These are phyloP conservation scores for Coemansia sp. DNA, from an alignment of 192 early-diverging fungal genomes.

Conservation along the genomic window DNA sequence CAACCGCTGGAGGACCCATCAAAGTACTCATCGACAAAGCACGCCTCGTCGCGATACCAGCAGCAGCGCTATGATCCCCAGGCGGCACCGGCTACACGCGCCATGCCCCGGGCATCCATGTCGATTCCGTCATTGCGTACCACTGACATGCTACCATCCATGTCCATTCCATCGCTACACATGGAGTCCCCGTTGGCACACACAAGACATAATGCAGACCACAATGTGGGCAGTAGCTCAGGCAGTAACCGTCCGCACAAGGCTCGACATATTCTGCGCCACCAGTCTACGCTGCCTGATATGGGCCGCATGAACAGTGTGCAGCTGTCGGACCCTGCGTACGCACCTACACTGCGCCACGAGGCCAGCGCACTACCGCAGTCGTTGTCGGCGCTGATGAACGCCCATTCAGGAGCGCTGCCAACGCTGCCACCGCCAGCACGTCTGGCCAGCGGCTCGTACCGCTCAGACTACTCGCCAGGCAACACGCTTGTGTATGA, in stretches of 20 bases:
- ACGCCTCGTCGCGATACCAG: slow-evolving; percentile 42
- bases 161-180: not conserved
- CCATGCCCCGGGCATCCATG: slow-evolving; percentile 15
- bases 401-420: not conserved
- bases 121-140: slow-evolving; percentile 46
- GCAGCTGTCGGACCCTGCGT: not conserved
- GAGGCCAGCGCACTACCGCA: not conserved
- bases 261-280: slow-evolving; percentile 20
- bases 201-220: no score
- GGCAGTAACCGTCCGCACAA: slow-evolving; percentile 14
- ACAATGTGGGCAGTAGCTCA: slow-evolving; percentile 4
- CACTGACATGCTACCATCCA: not conserved
- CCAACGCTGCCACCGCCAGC: slow-evolving; percentile 30
- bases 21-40: slow-evolving; percentile 9
- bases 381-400: not conserved
- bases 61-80: slow-evolving; percentile 47
- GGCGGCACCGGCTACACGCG: slow-evolving; percentile 5
- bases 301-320: slow-evolving; percentile 1
- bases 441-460: slow-evolving; percentile 39
- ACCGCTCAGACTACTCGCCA: slow-evolving; percentile 29
- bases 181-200: not conserved
- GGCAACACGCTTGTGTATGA: slow-evolving; percentile 43
- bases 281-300: slow-evolving; percentile 42
- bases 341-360: not conserved
- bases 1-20: slow-evolving; percentile 38